phyloP scores from a whole-genome alignment of 345 rosid species.

The Camelina neglecta region DNA sequence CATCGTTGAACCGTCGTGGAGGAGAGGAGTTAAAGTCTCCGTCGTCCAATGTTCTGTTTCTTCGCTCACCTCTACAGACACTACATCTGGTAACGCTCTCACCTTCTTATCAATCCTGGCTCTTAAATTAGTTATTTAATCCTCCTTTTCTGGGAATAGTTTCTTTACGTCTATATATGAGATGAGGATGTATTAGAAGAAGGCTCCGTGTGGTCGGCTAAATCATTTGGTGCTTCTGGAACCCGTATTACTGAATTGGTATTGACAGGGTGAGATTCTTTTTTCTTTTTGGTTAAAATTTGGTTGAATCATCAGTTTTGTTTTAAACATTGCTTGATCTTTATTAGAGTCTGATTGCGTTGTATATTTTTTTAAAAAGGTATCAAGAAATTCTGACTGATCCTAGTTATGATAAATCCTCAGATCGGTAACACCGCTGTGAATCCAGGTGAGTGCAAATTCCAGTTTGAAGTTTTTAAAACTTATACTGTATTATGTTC shows the following conservation, averaged over 20 bases:
- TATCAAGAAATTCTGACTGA: constrained; percentile 97
- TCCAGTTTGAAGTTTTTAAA: neutral
- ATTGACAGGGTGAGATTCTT: neutral
- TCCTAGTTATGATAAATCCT: constrained; percentile 75
- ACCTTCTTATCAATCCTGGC: neutral
- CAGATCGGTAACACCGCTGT: neutral
- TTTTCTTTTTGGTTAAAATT: no score
- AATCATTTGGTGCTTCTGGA: neutral
- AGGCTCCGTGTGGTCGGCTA: neutral
- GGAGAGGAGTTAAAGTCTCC: neutral
- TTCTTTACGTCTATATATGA: neutral
- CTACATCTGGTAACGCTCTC: neutral
- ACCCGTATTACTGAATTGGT: neutral
- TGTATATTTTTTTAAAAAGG: constrained; percentile 45
- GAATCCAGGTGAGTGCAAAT: neutral
- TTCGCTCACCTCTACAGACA: neutral
- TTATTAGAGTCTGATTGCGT: neutral
- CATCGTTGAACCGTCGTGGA: neutral
- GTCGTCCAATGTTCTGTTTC: neutral
- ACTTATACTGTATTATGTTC: neutral
- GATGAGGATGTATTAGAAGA: neutral
- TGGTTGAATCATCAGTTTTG: neutral
- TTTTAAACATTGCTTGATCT: neutral
- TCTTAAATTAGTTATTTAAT: neutral
- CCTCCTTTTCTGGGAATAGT: neutral